These are phyloP conservation scores for Pseudocercospora musae DNA, from an alignment of 2,329 filamentous ascomycete genomes.

Conservation along the genomic window DNA sequence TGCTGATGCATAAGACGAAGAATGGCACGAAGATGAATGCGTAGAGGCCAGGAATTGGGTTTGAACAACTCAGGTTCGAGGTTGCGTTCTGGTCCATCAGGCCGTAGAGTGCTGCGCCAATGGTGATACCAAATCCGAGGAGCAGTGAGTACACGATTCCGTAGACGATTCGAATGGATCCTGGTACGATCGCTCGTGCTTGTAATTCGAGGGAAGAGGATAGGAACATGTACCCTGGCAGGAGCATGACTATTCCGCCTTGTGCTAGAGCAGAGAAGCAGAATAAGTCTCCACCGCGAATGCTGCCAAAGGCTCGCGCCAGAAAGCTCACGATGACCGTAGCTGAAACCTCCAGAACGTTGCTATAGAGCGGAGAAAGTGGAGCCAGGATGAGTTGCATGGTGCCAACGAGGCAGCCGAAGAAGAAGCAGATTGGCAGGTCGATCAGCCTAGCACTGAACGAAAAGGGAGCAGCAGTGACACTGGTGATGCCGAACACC, in stretches of 20 bases:
- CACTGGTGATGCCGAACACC: slow-evolving; percentile 73
- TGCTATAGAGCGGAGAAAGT: slow-evolving; percentile 65
- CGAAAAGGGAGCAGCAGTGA: slow-evolving; percentile 73
- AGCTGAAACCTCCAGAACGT: slow-evolving; percentile 50
- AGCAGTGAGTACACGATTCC: slow-evolving; percentile 53
- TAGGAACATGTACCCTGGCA: slow-evolving; percentile 51
- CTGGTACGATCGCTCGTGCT: slow-evolving; percentile 47
- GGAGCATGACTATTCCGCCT: slow-evolving; percentile 49
- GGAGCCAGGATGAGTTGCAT: slow-evolving; percentile 73
- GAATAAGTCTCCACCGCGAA: slow-evolving; percentile 43
- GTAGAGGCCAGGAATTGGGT: slow-evolving; percentile 51
- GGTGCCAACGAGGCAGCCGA: slow-evolving; percentile 72
- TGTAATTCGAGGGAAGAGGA: slow-evolving; percentile 50
- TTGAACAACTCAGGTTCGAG: slow-evolving; percentile 41
- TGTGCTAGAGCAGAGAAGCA: slow-evolving; percentile 53
- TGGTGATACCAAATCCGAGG: slow-evolving; percentile 51
- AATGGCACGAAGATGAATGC: slow-evolving; percentile 70
- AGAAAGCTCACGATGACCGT: slow-evolving; percentile 50
- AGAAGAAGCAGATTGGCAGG: slow-evolving; percentile 70
- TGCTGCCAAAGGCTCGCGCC: slow-evolving; percentile 50
- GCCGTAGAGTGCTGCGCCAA: slow-evolving; percentile 50
- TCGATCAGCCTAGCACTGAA: slow-evolving; percentile 76
- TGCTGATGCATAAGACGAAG: slow-evolving; percentile 70
- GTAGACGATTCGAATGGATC: slow-evolving; percentile 52
- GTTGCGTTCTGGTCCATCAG: slow-evolving; percentile 48